These are phyloP conservation scores for Nicotiana knightiana DNA, from an alignment of 257 asterid species.

Conservation along the genomic window DNA sequence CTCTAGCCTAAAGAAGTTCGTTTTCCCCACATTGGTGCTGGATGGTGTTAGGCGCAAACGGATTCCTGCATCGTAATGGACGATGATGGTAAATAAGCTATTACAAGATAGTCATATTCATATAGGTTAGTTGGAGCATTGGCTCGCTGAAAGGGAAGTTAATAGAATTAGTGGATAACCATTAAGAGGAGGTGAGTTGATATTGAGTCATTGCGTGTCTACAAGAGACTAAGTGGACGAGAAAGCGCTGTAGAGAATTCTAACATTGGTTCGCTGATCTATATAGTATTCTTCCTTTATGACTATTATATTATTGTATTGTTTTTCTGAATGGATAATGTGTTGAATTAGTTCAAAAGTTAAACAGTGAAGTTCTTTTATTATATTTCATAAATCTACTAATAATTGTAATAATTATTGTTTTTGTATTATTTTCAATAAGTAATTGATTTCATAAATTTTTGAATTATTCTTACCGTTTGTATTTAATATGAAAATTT, in stretches of 20 bases:
- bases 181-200: neutral
- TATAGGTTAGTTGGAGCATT: neutral
- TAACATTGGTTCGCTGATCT: neutral
- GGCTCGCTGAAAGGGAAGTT: neutral
- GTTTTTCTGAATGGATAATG: too few relatives aligned
- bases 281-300: too few relatives aligned
- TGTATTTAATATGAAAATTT: too few relatives aligned
- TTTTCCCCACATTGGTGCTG: neutral
- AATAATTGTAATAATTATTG: too few relatives aligned
- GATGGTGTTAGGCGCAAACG: neutral
- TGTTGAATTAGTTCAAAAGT: too few relatives aligned
- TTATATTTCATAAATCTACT: too few relatives aligned
- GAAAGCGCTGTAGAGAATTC: neutral
- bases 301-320: too few relatives aligned
- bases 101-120: neutral
- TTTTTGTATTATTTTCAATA: too few relatives aligned
- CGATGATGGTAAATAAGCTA: neutral
- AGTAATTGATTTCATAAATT: too few relatives aligned
- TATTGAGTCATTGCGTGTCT: neutral
- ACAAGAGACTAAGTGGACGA: neutral
- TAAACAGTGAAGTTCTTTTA: too few relatives aligned
- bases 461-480: too few relatives aligned
- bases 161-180: neutral
- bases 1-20: neutral
- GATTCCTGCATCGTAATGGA: neutral